phyloP scores from a whole-genome alignment of 2,329 filamentous ascomycete species.

The Pseudogymnoascus sp. region DNA sequence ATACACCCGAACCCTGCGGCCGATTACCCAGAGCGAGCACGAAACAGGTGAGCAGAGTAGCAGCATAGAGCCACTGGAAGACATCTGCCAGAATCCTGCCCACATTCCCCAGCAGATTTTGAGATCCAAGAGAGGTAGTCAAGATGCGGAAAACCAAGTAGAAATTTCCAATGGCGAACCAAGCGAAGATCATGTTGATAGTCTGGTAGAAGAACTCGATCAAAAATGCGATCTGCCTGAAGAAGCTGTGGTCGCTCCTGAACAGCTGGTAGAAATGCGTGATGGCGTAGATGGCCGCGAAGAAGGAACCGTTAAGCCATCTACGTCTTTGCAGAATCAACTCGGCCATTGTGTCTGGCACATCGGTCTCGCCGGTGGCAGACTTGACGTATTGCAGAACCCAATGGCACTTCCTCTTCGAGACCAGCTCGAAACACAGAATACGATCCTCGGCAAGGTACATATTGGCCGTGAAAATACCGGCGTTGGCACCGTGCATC shows the following conservation, averaged over 20 bases:
- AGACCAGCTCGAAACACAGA: slow-evolving; percentile 94
- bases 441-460: slow-evolving; percentile 98
- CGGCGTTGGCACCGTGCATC: slow-evolving; percentile 84
- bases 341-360: slow-evolving; percentile 88
- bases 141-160: slow-evolving; percentile 98
- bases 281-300: slow-evolving; percentile 90
- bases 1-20: slow-evolving; percentile 83
- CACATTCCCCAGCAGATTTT: slow-evolving; percentile 61
- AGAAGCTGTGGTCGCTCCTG: slow-evolving; percentile 78
- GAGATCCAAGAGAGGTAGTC: slow-evolving; percentile 70
- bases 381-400: slow-evolving; percentile 98
- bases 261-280: slow-evolving; percentile 95
- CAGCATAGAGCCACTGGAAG: slow-evolving; percentile 94
- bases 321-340: slow-evolving; percentile 91
- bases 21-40: slow-evolving; percentile 90
- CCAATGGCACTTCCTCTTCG: slow-evolving; percentile 96
- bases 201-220: slow-evolving; percentile 93
- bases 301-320: slow-evolving; percentile 98
- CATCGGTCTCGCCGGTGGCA: slow-evolving; percentile 91
- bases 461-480: slow-evolving; percentile 99
- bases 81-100: slow-evolving; percentile 78
- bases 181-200: slow-evolving; percentile 94
- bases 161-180: slow-evolving; percentile 96
- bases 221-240: slow-evolving; percentile 84
- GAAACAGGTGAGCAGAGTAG: slow-evolving; percentile 87